Evolutionary conservation across 805 yeast genomes (phyloP).

Genomic region (Tetrapisispora taiwanensis): DNA sequence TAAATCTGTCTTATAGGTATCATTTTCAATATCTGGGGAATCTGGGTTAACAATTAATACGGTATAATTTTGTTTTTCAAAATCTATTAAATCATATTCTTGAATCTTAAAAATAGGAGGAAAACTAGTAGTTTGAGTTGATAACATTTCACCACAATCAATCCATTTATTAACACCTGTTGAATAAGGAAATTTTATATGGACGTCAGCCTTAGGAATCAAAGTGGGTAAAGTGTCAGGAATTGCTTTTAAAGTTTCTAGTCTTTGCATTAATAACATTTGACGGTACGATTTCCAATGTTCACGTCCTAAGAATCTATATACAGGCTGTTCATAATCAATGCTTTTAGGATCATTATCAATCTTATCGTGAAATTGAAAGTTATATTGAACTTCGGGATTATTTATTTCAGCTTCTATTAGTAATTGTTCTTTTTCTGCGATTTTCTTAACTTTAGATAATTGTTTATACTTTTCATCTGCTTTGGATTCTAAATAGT

Average conservation of each 20-base stretch:
- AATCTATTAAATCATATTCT: constrained; percentile 47
- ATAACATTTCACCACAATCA: constrained; percentile 67
- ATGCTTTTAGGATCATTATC: constrained; percentile 35
- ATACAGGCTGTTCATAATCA: constrained; percentile 72
- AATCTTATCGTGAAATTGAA: constrained; percentile 34
- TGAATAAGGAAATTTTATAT: constrained; percentile 64
- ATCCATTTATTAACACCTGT: constrained; percentile 55
- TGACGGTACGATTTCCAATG: constrained; percentile 64
- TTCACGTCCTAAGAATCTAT: constrained; percentile 53
- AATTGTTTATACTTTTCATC: constrained; percentile 29
- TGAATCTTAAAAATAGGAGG: constrained; percentile 73
- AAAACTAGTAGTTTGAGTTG: constrained; percentile 60
- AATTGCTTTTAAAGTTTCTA: constrained; percentile 73
- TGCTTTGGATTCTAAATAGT: constrained; percentile 42
- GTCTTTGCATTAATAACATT: constrained; percentile 82
- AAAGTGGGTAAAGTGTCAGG: constrained; percentile 93
- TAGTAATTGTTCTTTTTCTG: constrained; percentile 28
- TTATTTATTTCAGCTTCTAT: constrained; percentile 61
- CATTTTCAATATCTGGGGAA: constrained; percentile 62
- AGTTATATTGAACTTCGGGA: constrained; percentile 77
- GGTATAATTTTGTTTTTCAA: constrained; percentile 51
- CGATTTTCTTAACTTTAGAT: constrained; percentile 14
- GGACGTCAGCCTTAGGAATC: constrained; percentile 67
- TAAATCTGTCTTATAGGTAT: constrained; percentile 60
- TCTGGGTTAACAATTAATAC: constrained; percentile 85